Percentiles rank a stretch among this genome's conserved stretches.
phyloP scores from a whole-genome alignment of 768 basidiomycete genomes.

The Phaffia australis region DNA sequence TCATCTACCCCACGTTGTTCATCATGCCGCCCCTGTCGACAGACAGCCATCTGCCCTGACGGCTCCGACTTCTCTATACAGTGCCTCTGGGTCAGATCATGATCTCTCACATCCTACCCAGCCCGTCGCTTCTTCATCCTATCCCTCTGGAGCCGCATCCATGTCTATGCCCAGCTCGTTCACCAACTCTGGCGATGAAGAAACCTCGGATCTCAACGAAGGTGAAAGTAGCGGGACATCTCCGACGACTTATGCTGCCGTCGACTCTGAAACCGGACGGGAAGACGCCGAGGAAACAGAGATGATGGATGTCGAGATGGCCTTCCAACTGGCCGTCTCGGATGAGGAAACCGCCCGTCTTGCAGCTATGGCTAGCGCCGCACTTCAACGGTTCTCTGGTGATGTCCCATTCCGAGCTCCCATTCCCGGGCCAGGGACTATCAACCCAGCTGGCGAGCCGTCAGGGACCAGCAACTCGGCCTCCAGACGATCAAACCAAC shows the following conservation, averaged over 20 bases:
- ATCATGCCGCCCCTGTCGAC: not conserved
- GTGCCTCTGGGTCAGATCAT: not conserved
- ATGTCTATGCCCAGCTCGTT: slow-evolving; percentile 5
- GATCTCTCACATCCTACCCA: not conserved
- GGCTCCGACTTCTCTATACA: too few species aligned
- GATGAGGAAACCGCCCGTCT: slow-evolving; percentile 20
- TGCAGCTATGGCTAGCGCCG: slow-evolving; percentile 6
- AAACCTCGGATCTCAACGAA: slow-evolving; percentile 28
- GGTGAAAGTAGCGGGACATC: not conserved
- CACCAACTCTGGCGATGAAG: slow-evolving; percentile 25
- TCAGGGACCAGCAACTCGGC: slow-evolving; percentile 1
- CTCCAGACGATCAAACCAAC: not conserved
- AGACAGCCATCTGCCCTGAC: too few species aligned
- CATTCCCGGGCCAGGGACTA: not conserved
- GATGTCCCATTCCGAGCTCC: too few species aligned
- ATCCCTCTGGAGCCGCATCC: too few species aligned
- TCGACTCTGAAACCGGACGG: slow-evolving; percentile 8
- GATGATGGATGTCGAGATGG: slow-evolving; percentile 28
- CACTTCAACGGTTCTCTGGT: slow-evolving; percentile 3
- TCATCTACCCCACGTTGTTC: not conserved
- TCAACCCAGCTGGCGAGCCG: not conserved
- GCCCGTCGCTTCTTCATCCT: slow-evolving; percentile 2
- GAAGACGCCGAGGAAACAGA: slow-evolving; percentile 25
- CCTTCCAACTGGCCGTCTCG: slow-evolving; percentile 8
- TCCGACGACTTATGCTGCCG: not conserved